Percentiles rank a stretch among this genome's conserved stretches.
Conservation (phyloP, 805 yeast genomes). For the Starmerella sp. region DNA sequence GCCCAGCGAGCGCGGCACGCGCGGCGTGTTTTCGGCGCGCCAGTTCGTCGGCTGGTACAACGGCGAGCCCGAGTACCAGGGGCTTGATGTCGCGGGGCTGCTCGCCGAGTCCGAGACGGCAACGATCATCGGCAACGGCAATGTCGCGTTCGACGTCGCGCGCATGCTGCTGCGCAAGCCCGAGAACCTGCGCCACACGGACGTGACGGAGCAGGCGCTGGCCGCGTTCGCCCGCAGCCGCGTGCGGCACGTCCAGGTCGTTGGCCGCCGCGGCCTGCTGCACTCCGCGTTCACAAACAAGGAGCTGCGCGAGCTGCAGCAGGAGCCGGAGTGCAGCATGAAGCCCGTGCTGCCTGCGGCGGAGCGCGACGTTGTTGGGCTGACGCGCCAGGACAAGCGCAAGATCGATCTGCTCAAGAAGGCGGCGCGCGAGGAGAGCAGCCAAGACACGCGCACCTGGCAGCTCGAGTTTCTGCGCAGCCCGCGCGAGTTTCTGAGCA, state of each 20-base stretch:
- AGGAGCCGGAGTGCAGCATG: constrained; percentile 20
- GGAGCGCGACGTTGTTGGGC: background rate
- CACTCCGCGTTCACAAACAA: constrained; percentile 87
- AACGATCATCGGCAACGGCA: constrained; percentile 89
- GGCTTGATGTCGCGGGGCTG: constrained; percentile 38
- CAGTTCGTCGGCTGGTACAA: constrained; percentile 95
- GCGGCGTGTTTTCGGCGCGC: constrained; percentile 67
- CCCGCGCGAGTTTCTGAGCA: constrained; percentile 42
- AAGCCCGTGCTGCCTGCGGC: constrained; percentile 12
- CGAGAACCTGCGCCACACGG: constrained; percentile 54
- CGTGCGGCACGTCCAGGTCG: constrained; percentile 56
- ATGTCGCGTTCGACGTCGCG: constrained; percentile 87
- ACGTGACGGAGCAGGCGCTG: constrained; percentile 55
- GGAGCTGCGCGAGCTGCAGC: constrained; percentile 73
- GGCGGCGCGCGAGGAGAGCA: background rate
- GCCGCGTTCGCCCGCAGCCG: constrained; percentile 39
- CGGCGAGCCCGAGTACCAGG: constrained; percentile 58
- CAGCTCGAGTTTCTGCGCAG: constrained; percentile 54
- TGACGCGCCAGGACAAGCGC: constrained; percentile 19
- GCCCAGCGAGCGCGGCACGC: constrained; percentile 43
- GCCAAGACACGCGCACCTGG: constrained; percentile 40
- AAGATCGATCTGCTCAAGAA: constrained; percentile 15
- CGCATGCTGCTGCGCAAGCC: constrained; percentile 57
- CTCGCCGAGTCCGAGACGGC: constrained; percentile 52
- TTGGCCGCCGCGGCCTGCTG: constrained; percentile 75